phyloP scores from a whole-genome alignment of 768 basidiomycete species.

The Lentinus tigrinus region DNA sequence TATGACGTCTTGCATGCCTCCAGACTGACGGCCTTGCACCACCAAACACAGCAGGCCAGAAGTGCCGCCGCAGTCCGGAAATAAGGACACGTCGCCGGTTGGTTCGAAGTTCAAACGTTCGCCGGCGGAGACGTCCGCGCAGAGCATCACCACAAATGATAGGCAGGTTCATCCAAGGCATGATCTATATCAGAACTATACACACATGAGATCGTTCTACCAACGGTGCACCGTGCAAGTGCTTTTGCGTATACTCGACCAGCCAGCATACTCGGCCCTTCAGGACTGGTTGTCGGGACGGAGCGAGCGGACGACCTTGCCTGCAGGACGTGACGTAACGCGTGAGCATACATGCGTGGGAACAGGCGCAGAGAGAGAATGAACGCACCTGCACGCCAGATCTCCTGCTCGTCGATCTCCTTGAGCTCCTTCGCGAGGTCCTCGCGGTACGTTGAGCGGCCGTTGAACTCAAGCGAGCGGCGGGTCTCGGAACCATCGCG shows the following conservation, averaged over 20 bases:
- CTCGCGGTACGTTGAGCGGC: slow-evolving; percentile 86
- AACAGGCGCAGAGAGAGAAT: background rate
- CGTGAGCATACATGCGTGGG: too few species aligned
- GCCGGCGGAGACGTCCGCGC: too few species aligned
- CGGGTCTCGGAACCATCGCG: slow-evolving; percentile 95
- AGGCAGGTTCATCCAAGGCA: too few species aligned
- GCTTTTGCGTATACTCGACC: slow-evolving; percentile 21
- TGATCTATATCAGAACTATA: too few species aligned
- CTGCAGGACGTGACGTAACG: slow-evolving; percentile 28
- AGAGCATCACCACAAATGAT: too few species aligned
- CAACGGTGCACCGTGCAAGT: slow-evolving; percentile 14
- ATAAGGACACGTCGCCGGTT: too few species aligned
- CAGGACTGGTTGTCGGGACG: slow-evolving; percentile 79
- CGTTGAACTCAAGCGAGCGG: slow-evolving; percentile 95
- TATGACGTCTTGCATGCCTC: too few species aligned
- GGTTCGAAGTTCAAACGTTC: too few species aligned
- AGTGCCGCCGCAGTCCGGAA: too few species aligned
- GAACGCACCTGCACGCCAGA: slow-evolving; percentile 86
- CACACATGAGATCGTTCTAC: too few species aligned
- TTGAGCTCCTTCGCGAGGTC: slow-evolving; percentile 90
- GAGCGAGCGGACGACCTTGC: slow-evolving; percentile 88
- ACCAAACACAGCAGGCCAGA: too few species aligned
- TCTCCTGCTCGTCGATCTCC: slow-evolving; percentile 97
- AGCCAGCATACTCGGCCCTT: background rate
- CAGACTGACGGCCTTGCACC: too few species aligned